These are phyloP conservation scores for Pseudozyma pruni DNA, from an alignment of 1,284 basidiomycete species.

Conservation along the genomic window DNA sequence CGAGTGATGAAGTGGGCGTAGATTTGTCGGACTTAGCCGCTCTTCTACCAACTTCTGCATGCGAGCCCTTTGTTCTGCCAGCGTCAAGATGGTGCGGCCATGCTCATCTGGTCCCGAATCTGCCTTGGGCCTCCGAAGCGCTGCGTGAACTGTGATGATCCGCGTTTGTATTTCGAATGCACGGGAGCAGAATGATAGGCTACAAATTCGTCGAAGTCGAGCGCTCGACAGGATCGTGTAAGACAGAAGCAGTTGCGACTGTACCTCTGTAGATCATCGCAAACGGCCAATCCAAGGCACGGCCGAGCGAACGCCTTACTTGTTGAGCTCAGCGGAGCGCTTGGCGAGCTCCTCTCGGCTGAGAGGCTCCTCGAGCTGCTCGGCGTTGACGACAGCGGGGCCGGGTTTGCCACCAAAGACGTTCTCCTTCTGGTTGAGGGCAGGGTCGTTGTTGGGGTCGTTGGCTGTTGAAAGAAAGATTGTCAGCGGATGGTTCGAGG, in stretches of 20 bases:
- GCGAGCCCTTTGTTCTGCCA: neutral
- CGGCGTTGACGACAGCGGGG: conserved; percentile 36
- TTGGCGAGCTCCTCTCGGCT: conserved; percentile 52
- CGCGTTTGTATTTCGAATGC: conserved; percentile 1
- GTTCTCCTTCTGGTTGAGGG: conserved; percentile 35
- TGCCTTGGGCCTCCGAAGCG: neutral
- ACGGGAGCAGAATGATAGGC: conserved; percentile 16
- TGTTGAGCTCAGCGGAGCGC: conserved; percentile 59
- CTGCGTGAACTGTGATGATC: neutral
- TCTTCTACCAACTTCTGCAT: too few relatives aligned
- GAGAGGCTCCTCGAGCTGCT: conserved; percentile 38
- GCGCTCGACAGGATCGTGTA: neutral
- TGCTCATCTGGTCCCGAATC: too few relatives aligned
- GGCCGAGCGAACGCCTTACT: too few relatives aligned
- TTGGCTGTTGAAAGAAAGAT: conserved; percentile 25
- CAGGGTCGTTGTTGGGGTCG: conserved; percentile 51
- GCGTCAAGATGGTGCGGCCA: too few relatives aligned
- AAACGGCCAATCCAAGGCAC: too few relatives aligned
- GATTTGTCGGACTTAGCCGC: too few relatives aligned
- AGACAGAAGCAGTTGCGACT: too few relatives aligned
- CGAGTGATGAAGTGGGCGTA: too few relatives aligned
- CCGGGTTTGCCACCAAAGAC: conserved; percentile 44
- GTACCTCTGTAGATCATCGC: too few relatives aligned
- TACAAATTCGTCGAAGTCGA: conserved; percentile 9
- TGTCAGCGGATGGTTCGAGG: conserved; percentile 1